Conservation (phyloP, 306 rosid genomes). For the Dryas drummondii region DNA sequence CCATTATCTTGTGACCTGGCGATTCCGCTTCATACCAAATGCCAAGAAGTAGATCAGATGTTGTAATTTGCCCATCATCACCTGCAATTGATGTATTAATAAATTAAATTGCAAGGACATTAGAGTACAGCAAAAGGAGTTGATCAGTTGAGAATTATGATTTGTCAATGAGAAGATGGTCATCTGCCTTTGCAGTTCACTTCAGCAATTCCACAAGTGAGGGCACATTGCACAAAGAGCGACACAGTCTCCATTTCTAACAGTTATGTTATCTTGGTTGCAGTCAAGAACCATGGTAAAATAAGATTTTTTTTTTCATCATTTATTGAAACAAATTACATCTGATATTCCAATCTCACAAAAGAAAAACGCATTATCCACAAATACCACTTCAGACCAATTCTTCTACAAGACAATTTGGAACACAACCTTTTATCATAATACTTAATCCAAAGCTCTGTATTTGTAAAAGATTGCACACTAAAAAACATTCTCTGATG, state of each 20-base stretch:
- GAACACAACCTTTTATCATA: background rate
- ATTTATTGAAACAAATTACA: background rate
- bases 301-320: background rate
- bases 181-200: background rate
- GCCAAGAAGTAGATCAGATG: slow-evolving; percentile 61
- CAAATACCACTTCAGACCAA: background rate
- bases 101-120: background rate
- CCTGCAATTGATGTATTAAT: slow-evolving; percentile 33
- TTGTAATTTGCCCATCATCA: slow-evolving; percentile 50
- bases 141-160: background rate
- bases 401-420: background rate
- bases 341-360: background rate
- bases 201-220: background rate
- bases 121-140: background rate
- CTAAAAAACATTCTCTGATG: background rate
- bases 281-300: background rate
- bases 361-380: background rate
- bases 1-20: slow-evolving; percentile 59
- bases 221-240: background rate
- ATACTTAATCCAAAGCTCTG: background rate
- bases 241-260: background rate
- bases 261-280: background rate
- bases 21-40: slow-evolving; percentile 63
- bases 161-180: background rate
- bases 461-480: background rate